Evolutionary conservation across 192 early-diverging fungal species (phyloP), one percentile per base, ranked within the genome.

Genomic region (Obelidium mucronatum): DNA sequence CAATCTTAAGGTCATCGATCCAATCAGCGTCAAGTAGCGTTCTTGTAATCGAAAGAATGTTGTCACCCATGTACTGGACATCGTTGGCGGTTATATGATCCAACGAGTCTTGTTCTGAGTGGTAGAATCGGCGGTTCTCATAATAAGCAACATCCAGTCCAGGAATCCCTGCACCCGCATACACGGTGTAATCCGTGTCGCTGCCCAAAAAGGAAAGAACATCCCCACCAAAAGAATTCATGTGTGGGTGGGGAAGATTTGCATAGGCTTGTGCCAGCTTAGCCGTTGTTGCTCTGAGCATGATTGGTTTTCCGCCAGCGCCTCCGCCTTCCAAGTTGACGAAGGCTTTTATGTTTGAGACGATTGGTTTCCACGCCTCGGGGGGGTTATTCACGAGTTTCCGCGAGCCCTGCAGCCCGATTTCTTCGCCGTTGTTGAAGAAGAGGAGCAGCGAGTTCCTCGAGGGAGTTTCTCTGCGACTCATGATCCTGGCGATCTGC

Each of bases 361-460:
- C 30, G 30, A 24, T 24, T 31, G 55, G 30, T n/a, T n/a, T n/a
- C n/a, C n/a, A n/a, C 13, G 55, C 24, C 8, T 22, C 6, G 11
- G 22, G 11, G 5, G 55, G 24, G 30, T 22, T 8, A 8, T 58
- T 22, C 22, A 58, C 17, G 55, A 58, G 55, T 24, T 6, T 8
- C 13, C 8, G 26, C 5, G 55, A 58, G 11, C 55, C 55, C 13
- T 22, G 13, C 24, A 58, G 30, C 13, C 55, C 55, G 28, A 82
- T 13, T 54, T 86, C 84, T 44, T 86, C 84, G 0, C 55, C 82
- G 67, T 86, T 84, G 51, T 79, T 84, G 40, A 86, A 80, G 11
- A 66, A 48, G 4, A 86, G 67, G 3, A 86, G 62, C 35, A 42
- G 67, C 59, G 55, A 64, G 39, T 33, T 82, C 40, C 30, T 74